phyloP scores from a whole-genome alignment of 2,329 filamentous ascomycete species.

The Xylariaceae sp. region DNA sequence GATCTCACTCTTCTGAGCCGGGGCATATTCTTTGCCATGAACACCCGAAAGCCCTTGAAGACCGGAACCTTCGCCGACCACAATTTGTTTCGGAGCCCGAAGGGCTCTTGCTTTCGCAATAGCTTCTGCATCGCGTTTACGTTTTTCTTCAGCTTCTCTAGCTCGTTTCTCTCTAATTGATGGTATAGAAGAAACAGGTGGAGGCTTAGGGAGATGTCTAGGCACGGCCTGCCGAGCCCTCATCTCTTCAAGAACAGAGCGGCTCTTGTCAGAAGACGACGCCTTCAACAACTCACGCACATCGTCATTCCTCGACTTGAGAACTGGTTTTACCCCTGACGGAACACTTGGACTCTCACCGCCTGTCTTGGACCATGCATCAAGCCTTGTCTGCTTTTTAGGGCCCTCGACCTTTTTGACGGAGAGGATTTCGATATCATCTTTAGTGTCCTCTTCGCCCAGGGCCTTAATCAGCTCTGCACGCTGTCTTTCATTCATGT shows the following conservation, averaged over 20 bases:
- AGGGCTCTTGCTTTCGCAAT: slow-evolving; percentile 73
- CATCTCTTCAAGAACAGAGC: slow-evolving; percentile 54
- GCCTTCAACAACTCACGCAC: slow-evolving; percentile 53
- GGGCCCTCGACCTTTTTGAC: slow-evolving; percentile 46
- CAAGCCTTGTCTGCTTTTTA: slow-evolving; percentile 67
- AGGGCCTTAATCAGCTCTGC: slow-evolving; percentile 76
- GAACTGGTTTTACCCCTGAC: slow-evolving; percentile 27
- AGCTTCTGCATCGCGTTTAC: slow-evolving; percentile 73
- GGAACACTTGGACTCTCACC: slow-evolving; percentile 39
- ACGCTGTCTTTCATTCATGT: slow-evolving; percentile 81
- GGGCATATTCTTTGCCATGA: slow-evolving; percentile 78
- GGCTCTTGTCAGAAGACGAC: slow-evolving; percentile 52
- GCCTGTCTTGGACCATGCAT: slow-evolving; percentile 65
- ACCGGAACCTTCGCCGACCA: slow-evolving; percentile 80
- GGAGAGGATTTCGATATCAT: slow-evolving; percentile 57
- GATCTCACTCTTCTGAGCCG: slow-evolving; percentile 75
- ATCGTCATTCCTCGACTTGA: slow-evolving; percentile 54
- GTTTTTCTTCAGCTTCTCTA: slow-evolving; percentile 76
- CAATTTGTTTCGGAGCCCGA: slow-evolving; percentile 58
- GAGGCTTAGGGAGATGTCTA: slow-evolving; percentile 44
- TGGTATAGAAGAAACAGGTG: slow-evolving; percentile 49
- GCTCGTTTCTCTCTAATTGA: slow-evolving; percentile 77
- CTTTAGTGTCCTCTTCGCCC: slow-evolving; percentile 62
- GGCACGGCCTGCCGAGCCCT: slow-evolving; percentile 44
- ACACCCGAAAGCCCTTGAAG: slow-evolving; percentile 72